These are phyloP conservation scores for Moricandia moricandioides DNA, from an alignment of 345 rosid species.

Conservation along the genomic window DNA sequence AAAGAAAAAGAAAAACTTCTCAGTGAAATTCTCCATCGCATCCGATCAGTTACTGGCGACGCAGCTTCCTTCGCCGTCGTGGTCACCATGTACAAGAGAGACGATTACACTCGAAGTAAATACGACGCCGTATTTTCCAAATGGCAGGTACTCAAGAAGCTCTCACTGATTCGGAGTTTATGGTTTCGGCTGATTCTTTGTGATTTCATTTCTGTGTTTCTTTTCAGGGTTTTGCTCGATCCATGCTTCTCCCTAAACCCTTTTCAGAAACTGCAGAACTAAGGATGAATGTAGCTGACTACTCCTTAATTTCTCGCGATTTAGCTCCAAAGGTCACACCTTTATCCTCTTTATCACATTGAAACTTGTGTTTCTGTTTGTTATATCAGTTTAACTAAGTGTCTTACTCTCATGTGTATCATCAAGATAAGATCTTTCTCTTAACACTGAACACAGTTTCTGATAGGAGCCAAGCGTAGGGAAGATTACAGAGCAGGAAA, in stretches of 20 bases:
- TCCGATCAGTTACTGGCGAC: slow-evolving; percentile 5
- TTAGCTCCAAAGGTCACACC: slow-evolving; percentile 35
- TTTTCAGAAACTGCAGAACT: slow-evolving; percentile 16
- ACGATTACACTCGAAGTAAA: slow-evolving; percentile 56
- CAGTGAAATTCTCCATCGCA: neutral
- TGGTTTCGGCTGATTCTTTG: neutral
- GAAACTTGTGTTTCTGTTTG: neutral
- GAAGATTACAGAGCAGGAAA: slow-evolving; percentile 52
- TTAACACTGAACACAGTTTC: slow-evolving; percentile 45
- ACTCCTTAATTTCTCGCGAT: slow-evolving; percentile 20
- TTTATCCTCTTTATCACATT: neutral
- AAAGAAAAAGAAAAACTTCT: neutral
- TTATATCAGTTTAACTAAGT: neutral
- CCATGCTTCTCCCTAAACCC: slow-evolving; percentile 30
- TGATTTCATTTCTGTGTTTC: slow-evolving; percentile 7
- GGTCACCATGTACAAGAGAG: slow-evolving; percentile 50
- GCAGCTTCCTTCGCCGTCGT: neutral
- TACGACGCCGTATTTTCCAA: slow-evolving; percentile 62
- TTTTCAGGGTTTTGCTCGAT: slow-evolving; percentile 24
- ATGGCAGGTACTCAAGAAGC: slow-evolving; percentile 47
- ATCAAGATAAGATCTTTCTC: neutral
- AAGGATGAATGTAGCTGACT: neutral
- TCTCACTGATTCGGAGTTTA: neutral
- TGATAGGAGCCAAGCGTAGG: slow-evolving; percentile 58
- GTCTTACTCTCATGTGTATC: slow-evolving; percentile 3